Conservation (phyloP, 306 rosid genomes). For the Coriaria nepalensis region DNA sequence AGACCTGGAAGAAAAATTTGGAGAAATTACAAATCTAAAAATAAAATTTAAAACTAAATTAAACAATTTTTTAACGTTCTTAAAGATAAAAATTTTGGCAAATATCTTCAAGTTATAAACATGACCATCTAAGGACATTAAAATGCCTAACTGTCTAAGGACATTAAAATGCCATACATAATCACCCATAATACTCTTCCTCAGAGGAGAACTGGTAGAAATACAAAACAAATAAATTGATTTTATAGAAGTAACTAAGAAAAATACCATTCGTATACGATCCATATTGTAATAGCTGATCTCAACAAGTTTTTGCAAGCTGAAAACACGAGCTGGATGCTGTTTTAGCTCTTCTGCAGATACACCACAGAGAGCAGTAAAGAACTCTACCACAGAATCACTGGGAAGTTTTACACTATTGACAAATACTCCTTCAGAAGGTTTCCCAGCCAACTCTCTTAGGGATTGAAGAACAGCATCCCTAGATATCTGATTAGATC, state of each 20-base stretch:
- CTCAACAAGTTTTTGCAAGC: slow-evolving; percentile 98
- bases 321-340: slow-evolving; percentile 94
- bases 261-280: slow-evolving; percentile 86
- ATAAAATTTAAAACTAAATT: not conserved
- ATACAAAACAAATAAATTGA: not conserved
- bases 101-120: no score
- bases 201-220: not conserved
- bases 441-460: slow-evolving; percentile 82
- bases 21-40: slow-evolving; percentile 9
- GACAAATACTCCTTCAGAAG: slow-evolving; percentile 92
- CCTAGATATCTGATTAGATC: slow-evolving; percentile 93
- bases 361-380: slow-evolving; percentile 95
- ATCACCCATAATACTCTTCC: no score
- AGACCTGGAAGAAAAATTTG: slow-evolving; percentile 51
- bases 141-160: no score
- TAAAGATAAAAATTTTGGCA: no score
- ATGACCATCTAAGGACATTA: no score
- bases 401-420: slow-evolving; percentile 91
- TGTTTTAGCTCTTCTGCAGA: slow-evolving; percentile 97
- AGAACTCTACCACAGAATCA: slow-evolving; percentile 90
- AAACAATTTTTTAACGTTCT: no score
- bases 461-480: slow-evolving; percentile 92
- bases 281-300: slow-evolving; percentile 98
- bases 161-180: no score
- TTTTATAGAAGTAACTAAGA: slow-evolving; percentile 9